phyloP scores from a whole-genome alignment of 2,329 filamentous ascomycete genomes.

The Fusarium virguliforme region DNA sequence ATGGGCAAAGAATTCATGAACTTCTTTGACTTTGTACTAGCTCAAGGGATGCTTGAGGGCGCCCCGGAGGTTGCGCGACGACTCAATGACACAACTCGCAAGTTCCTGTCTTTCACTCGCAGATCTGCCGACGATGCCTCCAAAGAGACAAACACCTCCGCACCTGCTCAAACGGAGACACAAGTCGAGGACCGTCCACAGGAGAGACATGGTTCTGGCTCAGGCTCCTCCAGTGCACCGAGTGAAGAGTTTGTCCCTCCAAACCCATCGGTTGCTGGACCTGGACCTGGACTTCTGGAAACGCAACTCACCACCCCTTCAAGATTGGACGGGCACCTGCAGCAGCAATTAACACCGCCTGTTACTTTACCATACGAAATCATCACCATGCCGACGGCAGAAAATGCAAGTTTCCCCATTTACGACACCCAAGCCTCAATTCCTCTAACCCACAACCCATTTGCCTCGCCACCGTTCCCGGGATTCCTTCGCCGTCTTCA shows the following conservation, averaged over 20 bases:
- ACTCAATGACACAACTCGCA: slow-evolving; percentile 71
- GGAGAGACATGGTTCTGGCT: slow-evolving; percentile 23
- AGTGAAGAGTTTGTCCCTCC: slow-evolving; percentile 13
- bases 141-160: slow-evolving; percentile 22
- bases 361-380: slow-evolving; percentile 61
- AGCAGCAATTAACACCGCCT: slow-evolving; percentile 42
- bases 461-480: slow-evolving; percentile 52
- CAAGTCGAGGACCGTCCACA: not conserved
- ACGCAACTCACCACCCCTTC: slow-evolving; percentile 31
- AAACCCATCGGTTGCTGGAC: slow-evolving; percentile 1
- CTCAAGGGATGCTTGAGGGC: slow-evolving; percentile 70
- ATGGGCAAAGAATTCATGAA: slow-evolving; percentile 81
- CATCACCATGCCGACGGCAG: slow-evolving; percentile 65
- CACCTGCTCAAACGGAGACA: slow-evolving; percentile 5
- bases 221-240: slow-evolving; percentile 24
- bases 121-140: slow-evolving; percentile 57
- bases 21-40: slow-evolving; percentile 75
- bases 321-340: slow-evolving; percentile 24
- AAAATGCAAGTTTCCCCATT: slow-evolving; percentile 70
- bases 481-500: slow-evolving; percentile 65
- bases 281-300: not conserved
- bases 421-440: slow-evolving; percentile 42
- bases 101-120: slow-evolving; percentile 71
- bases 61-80: slow-evolving; percentile 72
- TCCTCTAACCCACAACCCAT: slow-evolving; percentile 38